A percentile compares a stretch with the other conserved stretches of the same genome.
These are phyloP conservation scores for Schizophyllum amplum DNA, from an alignment of 1,284 basidiomycete genomes.

Conservation along the genomic window DNA sequence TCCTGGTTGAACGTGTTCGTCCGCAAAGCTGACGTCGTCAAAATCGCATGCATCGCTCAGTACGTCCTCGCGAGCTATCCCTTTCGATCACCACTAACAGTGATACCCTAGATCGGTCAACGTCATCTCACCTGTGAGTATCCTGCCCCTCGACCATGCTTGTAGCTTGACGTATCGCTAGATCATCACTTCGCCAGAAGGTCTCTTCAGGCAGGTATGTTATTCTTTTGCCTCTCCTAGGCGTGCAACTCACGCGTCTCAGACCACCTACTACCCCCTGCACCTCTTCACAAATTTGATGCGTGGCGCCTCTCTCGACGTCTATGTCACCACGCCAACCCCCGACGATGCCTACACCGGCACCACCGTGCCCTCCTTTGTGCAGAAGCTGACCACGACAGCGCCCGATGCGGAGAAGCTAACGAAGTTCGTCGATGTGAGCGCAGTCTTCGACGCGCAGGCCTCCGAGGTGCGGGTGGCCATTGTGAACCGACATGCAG, in stretches of 20 bases:
- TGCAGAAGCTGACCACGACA: slow-evolving; percentile 28
- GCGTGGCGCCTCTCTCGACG: slow-evolving; percentile 37
- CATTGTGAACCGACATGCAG: slow-evolving; percentile 38
- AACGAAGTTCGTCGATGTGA: slow-evolving; percentile 38
- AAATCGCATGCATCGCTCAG: slow-evolving; percentile 61
- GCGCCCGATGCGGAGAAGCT: slow-evolving; percentile 26
- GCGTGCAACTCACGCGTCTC: background rate
- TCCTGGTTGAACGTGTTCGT: slow-evolving; percentile 61
- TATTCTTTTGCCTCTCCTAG: background rate
- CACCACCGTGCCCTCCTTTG: slow-evolving; percentile 40
- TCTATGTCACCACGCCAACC: slow-evolving; percentile 30
- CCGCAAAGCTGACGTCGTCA: slow-evolving; percentile 50
- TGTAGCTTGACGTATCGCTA: slow-evolving; percentile 13
- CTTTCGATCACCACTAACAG: slow-evolving; percentile 20
- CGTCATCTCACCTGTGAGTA: slow-evolving; percentile 41
- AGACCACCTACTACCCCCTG: slow-evolving; percentile 47
- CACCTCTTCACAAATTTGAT: slow-evolving; percentile 47
- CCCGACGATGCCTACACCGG: slow-evolving; percentile 27
- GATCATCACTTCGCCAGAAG: slow-evolving; percentile 36
- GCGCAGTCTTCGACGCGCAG: slow-evolving; percentile 28
- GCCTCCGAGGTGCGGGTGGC: slow-evolving; percentile 34
- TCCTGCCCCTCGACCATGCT: background rate
- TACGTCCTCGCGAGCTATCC: background rate
- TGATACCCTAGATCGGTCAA: slow-evolving; percentile 24
- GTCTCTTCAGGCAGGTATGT: slow-evolving; percentile 34